Evolutionary conservation across 208 protist genomes (phyloP).

Genomic region (Leishmania gerbilli): DNA sequence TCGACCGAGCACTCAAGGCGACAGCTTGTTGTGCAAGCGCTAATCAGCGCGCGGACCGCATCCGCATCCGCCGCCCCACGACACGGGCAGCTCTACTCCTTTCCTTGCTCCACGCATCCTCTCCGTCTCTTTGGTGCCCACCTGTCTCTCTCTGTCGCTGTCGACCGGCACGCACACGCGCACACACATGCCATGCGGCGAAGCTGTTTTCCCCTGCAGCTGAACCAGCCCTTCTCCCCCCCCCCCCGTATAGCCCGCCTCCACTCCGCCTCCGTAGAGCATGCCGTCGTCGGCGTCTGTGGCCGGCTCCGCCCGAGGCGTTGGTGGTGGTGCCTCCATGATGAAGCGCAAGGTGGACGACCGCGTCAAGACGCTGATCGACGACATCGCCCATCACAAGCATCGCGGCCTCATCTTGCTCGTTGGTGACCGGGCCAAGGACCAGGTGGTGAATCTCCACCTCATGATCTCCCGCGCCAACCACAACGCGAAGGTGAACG

Average conservation of each 20-base stretch:
- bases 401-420: conserved; percentile 98
- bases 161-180: background rate
- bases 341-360: conserved; percentile 94
- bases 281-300: conserved; percentile 45
- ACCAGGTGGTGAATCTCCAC: conserved; percentile 99
- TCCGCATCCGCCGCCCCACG: background rate
- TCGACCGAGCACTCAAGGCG: no score
- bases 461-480: conserved; percentile 98
- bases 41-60: background rate
- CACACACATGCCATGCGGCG: background rate
- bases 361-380: conserved; percentile 95
- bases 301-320: conserved; percentile 33
- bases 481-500: conserved; percentile 95
- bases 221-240: background rate
- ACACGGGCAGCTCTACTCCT: background rate
- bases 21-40: background rate
- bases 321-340: conserved; percentile 32
- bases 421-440: conserved; percentile 97
- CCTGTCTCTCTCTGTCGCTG: background rate
- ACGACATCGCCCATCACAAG: conserved; percentile 95
- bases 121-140: background rate
- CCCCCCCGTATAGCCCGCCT: background rate
- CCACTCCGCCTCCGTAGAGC: background rate
- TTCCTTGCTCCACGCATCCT: background rate
- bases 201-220: background rate